Percentiles rank a stretch among this genome's conserved stretches.
Conservation (phyloP, 495 filamentous ascomycete genomes). For the Hypoxylon trugodes region DNA sequence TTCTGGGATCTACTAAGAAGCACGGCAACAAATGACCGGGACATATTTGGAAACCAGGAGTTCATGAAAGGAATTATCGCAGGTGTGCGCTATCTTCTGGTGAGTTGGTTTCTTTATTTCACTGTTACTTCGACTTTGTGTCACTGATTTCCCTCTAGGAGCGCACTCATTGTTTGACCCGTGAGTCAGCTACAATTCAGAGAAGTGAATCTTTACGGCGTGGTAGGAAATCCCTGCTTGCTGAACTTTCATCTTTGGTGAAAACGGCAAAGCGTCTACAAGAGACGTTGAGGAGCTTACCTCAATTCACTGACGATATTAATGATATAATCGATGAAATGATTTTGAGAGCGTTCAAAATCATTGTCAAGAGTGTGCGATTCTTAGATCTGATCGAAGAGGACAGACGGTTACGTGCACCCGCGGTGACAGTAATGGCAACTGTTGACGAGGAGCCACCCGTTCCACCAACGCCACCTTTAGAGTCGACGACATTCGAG, state of each 20-base stretch:
- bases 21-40: slow-evolving; percentile 67
- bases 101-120: slow-evolving; percentile 56
- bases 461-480: slow-evolving; percentile 77
- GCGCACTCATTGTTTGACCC: slow-evolving; percentile 83
- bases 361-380: slow-evolving; percentile 87
- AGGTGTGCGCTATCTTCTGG: slow-evolving; percentile 87
- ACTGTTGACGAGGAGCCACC: slow-evolving; percentile 69
- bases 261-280: slow-evolving; percentile 85
- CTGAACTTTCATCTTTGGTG: slow-evolving; percentile 88
- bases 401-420: slow-evolving; percentile 60
- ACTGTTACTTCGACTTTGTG: neutral
- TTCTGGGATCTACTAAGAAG: slow-evolving; percentile 91
- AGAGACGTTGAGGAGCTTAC: slow-evolving; percentile 58
- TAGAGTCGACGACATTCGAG: slow-evolving; percentile 61
- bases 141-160: slow-evolving; percentile 64
- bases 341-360: slow-evolving; percentile 90
- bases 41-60: slow-evolving; percentile 84
- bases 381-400: slow-evolving; percentile 93
- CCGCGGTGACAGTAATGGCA: slow-evolving; percentile 64
- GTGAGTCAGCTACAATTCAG: slow-evolving; percentile 78
- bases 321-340: slow-evolving; percentile 89
- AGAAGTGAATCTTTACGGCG: slow-evolving; percentile 78
- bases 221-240: slow-evolving; percentile 84
- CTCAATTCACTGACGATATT: slow-evolving; percentile 64
- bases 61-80: slow-evolving; percentile 93